phyloP scores from a whole-genome alignment of 257 asterid genomes.

The Dorcoceras hygrometricum region DNA sequence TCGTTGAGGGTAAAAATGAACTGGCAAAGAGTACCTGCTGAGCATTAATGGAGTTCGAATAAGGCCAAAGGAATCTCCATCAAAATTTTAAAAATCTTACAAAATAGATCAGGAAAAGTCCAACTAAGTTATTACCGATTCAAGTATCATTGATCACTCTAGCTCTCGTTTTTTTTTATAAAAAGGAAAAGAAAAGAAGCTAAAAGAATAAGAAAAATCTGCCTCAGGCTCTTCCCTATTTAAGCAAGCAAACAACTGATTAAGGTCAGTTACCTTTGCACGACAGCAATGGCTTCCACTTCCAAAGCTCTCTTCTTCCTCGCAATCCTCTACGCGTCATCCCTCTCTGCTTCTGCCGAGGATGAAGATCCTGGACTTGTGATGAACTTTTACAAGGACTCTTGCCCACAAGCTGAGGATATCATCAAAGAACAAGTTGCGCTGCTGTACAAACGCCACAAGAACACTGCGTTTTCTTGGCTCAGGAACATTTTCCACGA shows the following conservation, averaged over 20 bases:
- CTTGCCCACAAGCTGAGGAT: constrained; percentile 97
- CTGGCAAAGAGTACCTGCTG: too few relatives aligned
- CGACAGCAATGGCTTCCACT: constrained; percentile 35
- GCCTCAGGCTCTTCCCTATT: not conserved
- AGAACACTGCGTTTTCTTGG: constrained; percentile 98
- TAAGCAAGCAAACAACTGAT: not conserved
- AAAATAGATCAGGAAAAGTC: too few relatives aligned
- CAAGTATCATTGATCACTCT: too few relatives aligned
- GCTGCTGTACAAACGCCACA: constrained; percentile 95
- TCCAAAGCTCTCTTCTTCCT: constrained; percentile 45
- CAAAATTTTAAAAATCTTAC: too few relatives aligned
- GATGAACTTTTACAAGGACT: constrained; percentile 72
- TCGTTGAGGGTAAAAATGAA: too few relatives aligned
- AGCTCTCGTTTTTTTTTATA: too few relatives aligned
- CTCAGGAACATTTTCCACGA: constrained; percentile 97
- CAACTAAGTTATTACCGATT: too few relatives aligned
- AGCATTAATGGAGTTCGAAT: too few relatives aligned
- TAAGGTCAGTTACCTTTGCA: not conserved
- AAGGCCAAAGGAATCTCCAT: too few relatives aligned
- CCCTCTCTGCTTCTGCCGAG: constrained; percentile 40
- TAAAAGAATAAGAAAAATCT: not conserved
- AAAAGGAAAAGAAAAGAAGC: too few relatives aligned
- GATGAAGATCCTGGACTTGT: constrained; percentile 49
- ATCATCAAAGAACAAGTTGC: constrained; percentile 84
- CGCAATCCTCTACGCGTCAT: constrained; percentile 32